Evolutionary conservation across 768 basidiomycete genomes (phyloP).

Genomic region (Termitomyces sp.): DNA sequence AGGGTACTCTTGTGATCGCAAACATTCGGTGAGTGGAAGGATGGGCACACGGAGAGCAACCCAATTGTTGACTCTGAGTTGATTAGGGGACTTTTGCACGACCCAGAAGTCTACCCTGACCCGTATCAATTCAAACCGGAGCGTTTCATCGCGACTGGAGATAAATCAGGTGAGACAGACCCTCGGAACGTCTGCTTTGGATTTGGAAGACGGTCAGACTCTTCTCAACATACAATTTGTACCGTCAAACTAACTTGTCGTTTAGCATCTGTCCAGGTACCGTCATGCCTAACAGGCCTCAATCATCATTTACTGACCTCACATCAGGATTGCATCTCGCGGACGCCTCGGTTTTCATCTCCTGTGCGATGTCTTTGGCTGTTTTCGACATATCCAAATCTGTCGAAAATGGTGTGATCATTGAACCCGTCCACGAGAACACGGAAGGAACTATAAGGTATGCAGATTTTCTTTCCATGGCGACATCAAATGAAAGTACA

Average conservation of each 20-base stretch:
- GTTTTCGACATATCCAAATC: slow-evolving; percentile 48
- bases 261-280: slow-evolving; percentile 47
- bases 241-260: slow-evolving; percentile 2
- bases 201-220: slow-evolving; percentile 58
- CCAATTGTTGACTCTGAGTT: background rate
- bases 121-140: slow-evolving; percentile 58
- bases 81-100: slow-evolving; percentile 48
- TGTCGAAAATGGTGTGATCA: slow-evolving; percentile 37
- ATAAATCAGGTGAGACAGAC: slow-evolving; percentile 43
- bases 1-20: slow-evolving; percentile 47
- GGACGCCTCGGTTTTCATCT: slow-evolving; percentile 49
- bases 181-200: slow-evolving; percentile 64
- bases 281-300: background rate
- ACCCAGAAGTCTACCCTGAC: slow-evolving; percentile 48
- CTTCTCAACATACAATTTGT: background rate
- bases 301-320: slow-evolving; percentile 3
- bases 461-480: background rate
- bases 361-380: slow-evolving; percentile 48
- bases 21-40: slow-evolving; percentile 40
- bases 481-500: slow-evolving; percentile 1
- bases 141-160: slow-evolving; percentile 48
- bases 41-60: background rate
- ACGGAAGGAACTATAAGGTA: slow-evolving; percentile 66
- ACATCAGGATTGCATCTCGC: slow-evolving; percentile 47
- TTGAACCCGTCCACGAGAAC: slow-evolving; percentile 53